These are phyloP conservation scores for Uronychia setigera DNA, from an alignment of 73 alveolate genomes.

Conservation along the genomic window DNA sequence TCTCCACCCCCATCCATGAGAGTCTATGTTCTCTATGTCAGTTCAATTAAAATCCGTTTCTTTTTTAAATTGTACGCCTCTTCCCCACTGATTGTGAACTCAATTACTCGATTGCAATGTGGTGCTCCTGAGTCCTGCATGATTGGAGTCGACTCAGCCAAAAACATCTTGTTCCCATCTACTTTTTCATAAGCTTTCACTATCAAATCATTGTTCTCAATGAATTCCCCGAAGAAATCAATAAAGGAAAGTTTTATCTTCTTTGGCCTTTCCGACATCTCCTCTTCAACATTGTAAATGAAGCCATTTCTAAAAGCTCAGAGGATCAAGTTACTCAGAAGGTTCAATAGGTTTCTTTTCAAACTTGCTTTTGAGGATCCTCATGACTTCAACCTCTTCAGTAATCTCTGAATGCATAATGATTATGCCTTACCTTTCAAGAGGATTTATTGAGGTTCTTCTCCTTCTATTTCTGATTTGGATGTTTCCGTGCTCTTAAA, in stretches of 20 bases:
- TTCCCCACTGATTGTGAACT: neutral
- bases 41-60: neutral
- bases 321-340: neutral
- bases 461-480: too few relatives aligned
- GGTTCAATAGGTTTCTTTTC: neutral
- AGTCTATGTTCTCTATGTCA: neutral
- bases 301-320: neutral
- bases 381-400: neutral
- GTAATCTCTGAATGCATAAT: neutral
- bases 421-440: too few relatives aligned
- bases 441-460: too few relatives aligned
- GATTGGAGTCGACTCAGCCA: constrained; percentile 1
- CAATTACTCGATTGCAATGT: neutral
- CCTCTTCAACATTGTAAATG: neutral
- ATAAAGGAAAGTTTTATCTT: neutral
- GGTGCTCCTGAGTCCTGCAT: constrained; percentile 2
- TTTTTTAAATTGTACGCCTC: neutral
- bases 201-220: neutral
- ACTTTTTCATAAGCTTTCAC: neutral
- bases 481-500: too few relatives aligned
- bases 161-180: neutral
- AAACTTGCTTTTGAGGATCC: neutral
- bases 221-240: neutral
- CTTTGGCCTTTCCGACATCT: neutral
- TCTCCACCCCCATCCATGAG: neutral